Evolutionary conservation across 73 alveolate species (phyloP).

Genomic region (Stentor coeruleus): DNA sequence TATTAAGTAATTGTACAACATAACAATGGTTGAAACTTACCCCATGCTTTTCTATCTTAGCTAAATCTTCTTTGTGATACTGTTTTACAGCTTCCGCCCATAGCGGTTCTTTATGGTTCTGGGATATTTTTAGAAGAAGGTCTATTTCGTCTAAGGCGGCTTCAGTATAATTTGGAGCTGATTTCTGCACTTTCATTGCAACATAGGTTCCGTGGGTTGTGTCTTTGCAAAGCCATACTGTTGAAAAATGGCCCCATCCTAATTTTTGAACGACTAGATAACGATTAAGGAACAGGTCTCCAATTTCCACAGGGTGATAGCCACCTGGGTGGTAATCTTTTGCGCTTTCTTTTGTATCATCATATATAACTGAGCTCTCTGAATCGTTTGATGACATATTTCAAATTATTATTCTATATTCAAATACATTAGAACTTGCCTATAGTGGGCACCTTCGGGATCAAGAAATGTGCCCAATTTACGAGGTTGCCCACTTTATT

Average conservation of each 20-base stretch:
- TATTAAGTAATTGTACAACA: slow-evolving; percentile 43
- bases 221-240: slow-evolving; percentile 98
- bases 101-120: neutral
- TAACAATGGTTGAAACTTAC: slow-evolving; percentile 28
- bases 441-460: no score
- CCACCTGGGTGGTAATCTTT: slow-evolving; percentile 95
- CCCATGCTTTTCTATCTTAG: neutral
- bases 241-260: slow-evolving; percentile 98
- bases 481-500: no score
- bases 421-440: no score
- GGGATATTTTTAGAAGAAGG: neutral
- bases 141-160: slow-evolving; percentile 23
- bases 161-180: slow-evolving; percentile 93
- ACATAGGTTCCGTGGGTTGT: slow-evolving; percentile 77
- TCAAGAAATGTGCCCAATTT: no score
- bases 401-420: no score
- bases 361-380: no score
- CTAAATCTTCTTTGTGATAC: neutral
- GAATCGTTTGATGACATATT: no score
- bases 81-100: neutral
- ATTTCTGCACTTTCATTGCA: slow-evolving; percentile 90
- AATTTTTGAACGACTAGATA: slow-evolving; percentile 87
- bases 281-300: slow-evolving; percentile 89
- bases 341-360: slow-evolving; percentile 93
- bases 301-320: slow-evolving; percentile 98